A percentile compares a stretch with the other conserved stretches of the same genome.
phyloP scores from a whole-genome alignment of 1,284 basidiomycete genomes.

The Retiboletus flavoniger region DNA sequence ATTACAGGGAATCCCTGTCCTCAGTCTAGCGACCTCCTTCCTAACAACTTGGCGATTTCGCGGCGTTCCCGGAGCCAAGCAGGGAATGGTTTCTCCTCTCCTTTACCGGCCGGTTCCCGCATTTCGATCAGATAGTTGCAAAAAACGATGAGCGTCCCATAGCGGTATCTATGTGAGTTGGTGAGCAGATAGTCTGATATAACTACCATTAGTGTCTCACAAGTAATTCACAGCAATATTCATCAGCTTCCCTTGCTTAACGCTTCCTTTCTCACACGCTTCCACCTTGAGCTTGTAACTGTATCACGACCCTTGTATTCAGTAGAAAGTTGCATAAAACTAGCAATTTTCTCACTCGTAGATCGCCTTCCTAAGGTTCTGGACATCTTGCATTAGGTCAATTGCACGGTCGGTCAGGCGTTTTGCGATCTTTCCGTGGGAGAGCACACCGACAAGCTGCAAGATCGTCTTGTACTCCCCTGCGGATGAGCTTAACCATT shows the following conservation, averaged over 20 bases:
- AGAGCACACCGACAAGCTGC: constrained; percentile 88
- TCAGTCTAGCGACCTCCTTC: constrained; percentile 72
- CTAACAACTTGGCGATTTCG: constrained; percentile 81
- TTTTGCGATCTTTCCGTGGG: constrained; percentile 91
- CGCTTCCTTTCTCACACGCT: constrained; percentile 74
- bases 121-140: constrained; percentile 93
- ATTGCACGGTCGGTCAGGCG: constrained; percentile 85
- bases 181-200: constrained; percentile 6
- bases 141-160: constrained; percentile 92
- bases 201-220: constrained; percentile 41
- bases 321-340: neutral
- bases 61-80: constrained; percentile 80
- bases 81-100: constrained; percentile 62
- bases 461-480: constrained; percentile 98
- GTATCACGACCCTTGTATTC: constrained; percentile 7
- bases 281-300: constrained; percentile 92
- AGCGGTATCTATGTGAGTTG: constrained; percentile 59
- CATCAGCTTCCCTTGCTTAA: constrained; percentile 73
- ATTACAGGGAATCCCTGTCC: neutral
- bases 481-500: constrained; percentile 28
- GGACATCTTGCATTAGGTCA: constrained; percentile 91
- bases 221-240: constrained; percentile 83
- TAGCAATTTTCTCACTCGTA: constrained; percentile 65
- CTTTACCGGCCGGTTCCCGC: constrained; percentile 43
- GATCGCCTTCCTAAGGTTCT: constrained; percentile 89